Evolutionary conservation across 73 alveolate genomes (phyloP).

Genomic region (Paramecium octaurelia): DNA sequence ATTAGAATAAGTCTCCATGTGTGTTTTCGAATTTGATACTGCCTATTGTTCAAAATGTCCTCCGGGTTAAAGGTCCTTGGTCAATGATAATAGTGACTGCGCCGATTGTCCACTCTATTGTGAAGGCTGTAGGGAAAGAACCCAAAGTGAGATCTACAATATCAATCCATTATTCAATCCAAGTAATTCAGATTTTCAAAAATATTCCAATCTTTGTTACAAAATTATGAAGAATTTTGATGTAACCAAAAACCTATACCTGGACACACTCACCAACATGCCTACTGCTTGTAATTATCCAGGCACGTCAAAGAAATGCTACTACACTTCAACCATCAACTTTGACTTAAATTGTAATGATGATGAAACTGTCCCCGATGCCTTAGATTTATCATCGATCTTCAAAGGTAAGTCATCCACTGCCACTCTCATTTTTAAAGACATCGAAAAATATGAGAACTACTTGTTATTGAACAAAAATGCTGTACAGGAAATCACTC

Average conservation of each 20-base stretch:
- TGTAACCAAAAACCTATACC: background rate
- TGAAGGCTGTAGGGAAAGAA: background rate
- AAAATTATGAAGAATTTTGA: background rate
- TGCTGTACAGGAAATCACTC: background rate
- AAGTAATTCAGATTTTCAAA: background rate
- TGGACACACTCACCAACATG: background rate
- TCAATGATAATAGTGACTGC: background rate
- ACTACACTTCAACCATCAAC: background rate
- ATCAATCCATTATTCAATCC: constrained; percentile 32
- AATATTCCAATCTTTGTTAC: background rate
- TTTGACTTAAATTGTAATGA: background rate
- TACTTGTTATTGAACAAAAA: background rate
- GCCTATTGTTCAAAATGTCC: constrained; percentile 45
- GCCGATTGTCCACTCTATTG: constrained; percentile 2
- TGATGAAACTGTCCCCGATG: background rate
- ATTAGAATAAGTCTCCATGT: background rate
- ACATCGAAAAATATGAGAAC: background rate
- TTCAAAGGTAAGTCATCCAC: background rate
- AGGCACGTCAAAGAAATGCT: background rate
- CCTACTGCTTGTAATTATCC: background rate
- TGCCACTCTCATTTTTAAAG: background rate
- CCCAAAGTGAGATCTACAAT: background rate
- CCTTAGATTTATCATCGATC: background rate
- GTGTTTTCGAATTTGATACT: background rate
- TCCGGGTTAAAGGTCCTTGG: background rate